phyloP scores from a whole-genome alignment of 305 asterid genomes.

The Striga hermonthica region DNA sequence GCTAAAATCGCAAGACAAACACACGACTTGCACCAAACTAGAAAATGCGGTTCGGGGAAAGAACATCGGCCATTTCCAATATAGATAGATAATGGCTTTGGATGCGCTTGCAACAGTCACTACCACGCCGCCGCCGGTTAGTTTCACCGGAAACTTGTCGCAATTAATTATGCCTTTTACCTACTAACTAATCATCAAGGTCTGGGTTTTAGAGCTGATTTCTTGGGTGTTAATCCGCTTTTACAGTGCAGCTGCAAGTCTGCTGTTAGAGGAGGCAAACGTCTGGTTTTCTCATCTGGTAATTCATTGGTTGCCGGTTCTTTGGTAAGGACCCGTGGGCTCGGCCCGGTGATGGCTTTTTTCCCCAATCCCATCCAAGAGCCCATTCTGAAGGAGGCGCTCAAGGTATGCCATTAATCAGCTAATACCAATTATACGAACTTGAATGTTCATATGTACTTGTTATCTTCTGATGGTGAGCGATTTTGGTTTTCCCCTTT shows the following conservation, averaged over 20 bases:
- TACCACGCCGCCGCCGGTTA: conserved; percentile 30
- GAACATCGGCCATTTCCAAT: conserved; percentile 5
- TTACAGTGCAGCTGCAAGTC: conserved; percentile 28
- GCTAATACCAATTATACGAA: neutral
- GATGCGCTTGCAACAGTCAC: conserved; percentile 30
- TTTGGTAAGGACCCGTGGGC: conserved; percentile 22
- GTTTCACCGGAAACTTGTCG: conserved; percentile 4
- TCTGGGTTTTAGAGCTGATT: conserved; percentile 2
- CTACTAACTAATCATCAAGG: neutral
- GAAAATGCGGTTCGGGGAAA: neutral
- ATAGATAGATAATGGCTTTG: conserved; percentile 30
- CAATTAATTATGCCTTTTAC: neutral
- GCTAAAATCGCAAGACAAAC: too few species aligned
- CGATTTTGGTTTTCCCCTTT: too few species aligned
- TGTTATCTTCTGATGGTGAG: too few species aligned
- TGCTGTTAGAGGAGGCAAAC: conserved; percentile 27
- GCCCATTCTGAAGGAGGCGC: conserved; percentile 62
- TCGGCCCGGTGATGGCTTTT: conserved; percentile 41
- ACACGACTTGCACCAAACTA: too few species aligned
- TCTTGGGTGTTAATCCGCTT: neutral
- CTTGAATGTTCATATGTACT: neutral
- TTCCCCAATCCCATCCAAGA: conserved; percentile 46
- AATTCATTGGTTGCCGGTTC: conserved; percentile 7
- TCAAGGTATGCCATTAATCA: conserved; percentile 43
- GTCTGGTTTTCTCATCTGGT: conserved; percentile 18